Percentiles rank a stretch among this genome's conserved stretches.
These are phyloP conservation scores for Neopestalotiopsis clavispora DNA, from an alignment of 2,329 filamentous ascomycete species.

Conservation along the genomic window DNA sequence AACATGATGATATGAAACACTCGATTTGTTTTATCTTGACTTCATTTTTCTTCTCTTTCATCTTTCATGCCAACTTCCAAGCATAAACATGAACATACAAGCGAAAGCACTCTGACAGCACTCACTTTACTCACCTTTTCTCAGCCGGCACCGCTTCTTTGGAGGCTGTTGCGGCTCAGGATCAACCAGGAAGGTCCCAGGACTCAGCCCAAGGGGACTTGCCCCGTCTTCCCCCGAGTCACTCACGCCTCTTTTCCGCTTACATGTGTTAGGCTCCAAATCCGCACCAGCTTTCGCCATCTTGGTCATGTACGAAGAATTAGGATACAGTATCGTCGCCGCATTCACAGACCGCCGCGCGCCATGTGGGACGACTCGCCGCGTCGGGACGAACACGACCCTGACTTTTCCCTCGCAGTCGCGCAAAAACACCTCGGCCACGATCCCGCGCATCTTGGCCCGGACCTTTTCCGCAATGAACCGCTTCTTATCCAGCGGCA, in stretches of 20 bases:
- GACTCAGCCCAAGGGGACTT: not conserved
- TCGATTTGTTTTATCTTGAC: too few species aligned
- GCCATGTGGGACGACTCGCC: not conserved
- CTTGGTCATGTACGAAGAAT: not conserved
- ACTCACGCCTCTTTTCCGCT: not conserved
- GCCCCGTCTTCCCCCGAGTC: not conserved
- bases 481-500: not conserved
- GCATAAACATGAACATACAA: not conserved
- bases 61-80: too few species aligned
- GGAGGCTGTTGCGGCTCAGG: too few species aligned
- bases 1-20: not conserved
- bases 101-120: not conserved
- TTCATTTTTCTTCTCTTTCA: too few species aligned
- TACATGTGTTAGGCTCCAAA: not conserved
- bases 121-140: too few species aligned
- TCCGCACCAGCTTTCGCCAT: too few species aligned
- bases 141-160: too few species aligned
- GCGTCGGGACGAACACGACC: not conserved
- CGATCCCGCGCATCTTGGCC: constrained; percentile 5
- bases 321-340: not conserved
- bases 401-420: not conserved
- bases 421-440: not conserved
- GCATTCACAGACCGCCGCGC: not conserved
- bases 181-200: not conserved
- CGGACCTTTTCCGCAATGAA: constrained; percentile 1